Evolutionary conservation across 2,329 filamentous ascomycete species (phyloP).

Genomic region (Arthrobotrys sinensis): DNA sequence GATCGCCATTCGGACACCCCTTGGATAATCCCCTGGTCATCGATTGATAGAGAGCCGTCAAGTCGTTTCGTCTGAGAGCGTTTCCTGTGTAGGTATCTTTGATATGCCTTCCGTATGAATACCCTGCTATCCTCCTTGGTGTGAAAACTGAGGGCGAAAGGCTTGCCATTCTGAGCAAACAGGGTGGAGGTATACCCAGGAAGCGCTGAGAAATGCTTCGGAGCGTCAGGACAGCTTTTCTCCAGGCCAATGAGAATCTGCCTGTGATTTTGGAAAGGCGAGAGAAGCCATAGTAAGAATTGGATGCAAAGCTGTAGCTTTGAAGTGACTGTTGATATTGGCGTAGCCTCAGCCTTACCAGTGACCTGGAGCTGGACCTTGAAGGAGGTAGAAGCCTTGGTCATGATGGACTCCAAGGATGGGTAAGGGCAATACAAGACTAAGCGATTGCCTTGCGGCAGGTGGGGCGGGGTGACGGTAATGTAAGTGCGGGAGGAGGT

Average conservation of each 20-base stretch:
- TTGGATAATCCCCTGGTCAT: slow-evolving; percentile 4
- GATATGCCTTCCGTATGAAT: slow-evolving; percentile 25
- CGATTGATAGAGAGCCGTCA: neutral
- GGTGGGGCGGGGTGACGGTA: neutral
- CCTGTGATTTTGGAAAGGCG: neutral
- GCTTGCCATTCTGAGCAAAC: neutral
- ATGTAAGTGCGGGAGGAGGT: neutral
- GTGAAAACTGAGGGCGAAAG: neutral
- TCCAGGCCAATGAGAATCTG: slow-evolving; percentile 15
- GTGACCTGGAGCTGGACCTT: neutral
- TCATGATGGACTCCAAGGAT: neutral
- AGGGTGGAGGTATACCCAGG: slow-evolving; percentile 1
- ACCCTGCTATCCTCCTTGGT: slow-evolving; percentile 8
- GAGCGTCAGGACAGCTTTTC: slow-evolving; percentile 24
- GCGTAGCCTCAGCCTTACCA: neutral
- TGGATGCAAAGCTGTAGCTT: neutral
- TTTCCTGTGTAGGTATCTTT: slow-evolving; percentile 29
- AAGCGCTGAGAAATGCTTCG: slow-evolving; percentile 21
- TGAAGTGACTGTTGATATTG: neutral
- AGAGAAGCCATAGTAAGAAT: slow-evolving; percentile 32
- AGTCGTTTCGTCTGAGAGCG: neutral
- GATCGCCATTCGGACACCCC: neutral
- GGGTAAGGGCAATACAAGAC: neutral
- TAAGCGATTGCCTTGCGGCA: neutral
- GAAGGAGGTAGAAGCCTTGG: neutral